Percentiles rank a stretch among this genome's conserved stretches.
phyloP scores from a whole-genome alignment of 768 basidiomycete genomes.

The Cystofilobasidium ferigula region DNA sequence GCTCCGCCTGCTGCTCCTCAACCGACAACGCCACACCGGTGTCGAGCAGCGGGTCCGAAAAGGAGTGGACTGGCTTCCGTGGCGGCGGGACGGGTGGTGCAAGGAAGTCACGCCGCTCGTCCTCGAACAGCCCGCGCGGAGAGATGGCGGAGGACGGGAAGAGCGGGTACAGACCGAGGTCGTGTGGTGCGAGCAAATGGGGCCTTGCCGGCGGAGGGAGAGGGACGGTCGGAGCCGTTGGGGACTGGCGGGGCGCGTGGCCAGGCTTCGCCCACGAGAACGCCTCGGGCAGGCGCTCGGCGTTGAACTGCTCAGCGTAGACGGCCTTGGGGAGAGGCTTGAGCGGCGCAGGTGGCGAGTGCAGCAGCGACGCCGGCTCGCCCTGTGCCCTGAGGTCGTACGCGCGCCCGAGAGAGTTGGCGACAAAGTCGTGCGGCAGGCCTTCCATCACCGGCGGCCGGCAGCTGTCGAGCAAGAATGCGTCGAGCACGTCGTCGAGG shows the following conservation, averaged over 20 bases:
- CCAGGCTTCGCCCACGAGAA: conserved; percentile 1
- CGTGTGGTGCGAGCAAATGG: neutral
- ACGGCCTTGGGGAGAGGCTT: neutral
- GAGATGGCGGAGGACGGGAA: neutral
- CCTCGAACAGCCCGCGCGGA: neutral
- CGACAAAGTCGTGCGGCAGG: conserved; percentile 4
- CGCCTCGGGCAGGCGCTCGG: neutral
- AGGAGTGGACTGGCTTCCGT: neutral
- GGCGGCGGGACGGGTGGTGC: neutral
- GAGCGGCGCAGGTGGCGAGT: neutral
- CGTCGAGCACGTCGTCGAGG: conserved; percentile 11
- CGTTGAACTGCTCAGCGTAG: neutral
- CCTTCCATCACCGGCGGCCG: neutral
- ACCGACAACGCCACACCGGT: neutral
- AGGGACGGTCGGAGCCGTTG: neutral
- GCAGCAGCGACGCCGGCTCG: neutral
- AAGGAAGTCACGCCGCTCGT: neutral
- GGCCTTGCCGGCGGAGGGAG: too few species aligned
- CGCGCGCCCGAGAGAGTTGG: neutral
- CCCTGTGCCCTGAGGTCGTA: neutral
- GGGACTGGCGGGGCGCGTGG: neutral
- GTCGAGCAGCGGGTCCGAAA: conserved; percentile 15
- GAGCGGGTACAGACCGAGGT: neutral
- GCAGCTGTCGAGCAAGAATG: neutral
- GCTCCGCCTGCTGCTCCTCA: neutral